These are phyloP conservation scores for Suillus spraguei DNA, from an alignment of 768 basidiomycete species.

Conservation along the genomic window DNA sequence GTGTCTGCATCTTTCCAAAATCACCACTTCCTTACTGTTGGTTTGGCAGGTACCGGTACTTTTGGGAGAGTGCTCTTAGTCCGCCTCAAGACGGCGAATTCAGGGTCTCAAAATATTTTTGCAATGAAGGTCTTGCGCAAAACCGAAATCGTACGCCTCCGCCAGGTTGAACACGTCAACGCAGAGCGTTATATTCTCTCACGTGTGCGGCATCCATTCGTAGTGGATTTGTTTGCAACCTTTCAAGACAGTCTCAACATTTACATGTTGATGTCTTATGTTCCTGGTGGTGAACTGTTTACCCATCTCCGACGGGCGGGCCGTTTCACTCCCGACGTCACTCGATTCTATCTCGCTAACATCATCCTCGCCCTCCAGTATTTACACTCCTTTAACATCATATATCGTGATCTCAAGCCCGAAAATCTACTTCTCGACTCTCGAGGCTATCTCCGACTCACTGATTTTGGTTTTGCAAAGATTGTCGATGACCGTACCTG, in stretches of 20 bases:
- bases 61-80: slow-evolving; percentile 94
- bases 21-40: slow-evolving; percentile 9
- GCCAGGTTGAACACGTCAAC: slow-evolving; percentile 98
- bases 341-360: slow-evolving; percentile 95
- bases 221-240: slow-evolving; percentile 94
- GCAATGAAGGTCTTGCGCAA: slow-evolving; percentile 92
- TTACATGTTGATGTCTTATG: slow-evolving; percentile 97
- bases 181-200: slow-evolving; percentile 94
- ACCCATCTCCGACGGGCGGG: slow-evolving; percentile 94
- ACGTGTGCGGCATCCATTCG: slow-evolving; percentile 89
- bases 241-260: slow-evolving; percentile 97
- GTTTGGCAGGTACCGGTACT: slow-evolving; percentile 84
- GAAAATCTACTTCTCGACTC: slow-evolving; percentile 97
- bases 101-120: slow-evolving; percentile 53
- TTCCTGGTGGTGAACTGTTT: slow-evolving; percentile 97
- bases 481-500: slow-evolving; percentile 97
- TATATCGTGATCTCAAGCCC: slow-evolving; percentile 98
- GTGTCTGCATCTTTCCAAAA: slow-evolving; percentile 21
- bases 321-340: slow-evolving; percentile 95
- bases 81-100: slow-evolving; percentile 61
- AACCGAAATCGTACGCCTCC: slow-evolving; percentile 81
- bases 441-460: slow-evolving; percentile 90
- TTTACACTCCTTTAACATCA: slow-evolving; percentile 94
- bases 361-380: slow-evolving; percentile 95
- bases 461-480: slow-evolving; percentile 98